Percentiles rank a stretch among this genome's conserved stretches.
These are phyloP conservation scores for Diaporthe sp. DNA, from an alignment of 2,329 filamentous ascomycete species.

Conservation along the genomic window DNA sequence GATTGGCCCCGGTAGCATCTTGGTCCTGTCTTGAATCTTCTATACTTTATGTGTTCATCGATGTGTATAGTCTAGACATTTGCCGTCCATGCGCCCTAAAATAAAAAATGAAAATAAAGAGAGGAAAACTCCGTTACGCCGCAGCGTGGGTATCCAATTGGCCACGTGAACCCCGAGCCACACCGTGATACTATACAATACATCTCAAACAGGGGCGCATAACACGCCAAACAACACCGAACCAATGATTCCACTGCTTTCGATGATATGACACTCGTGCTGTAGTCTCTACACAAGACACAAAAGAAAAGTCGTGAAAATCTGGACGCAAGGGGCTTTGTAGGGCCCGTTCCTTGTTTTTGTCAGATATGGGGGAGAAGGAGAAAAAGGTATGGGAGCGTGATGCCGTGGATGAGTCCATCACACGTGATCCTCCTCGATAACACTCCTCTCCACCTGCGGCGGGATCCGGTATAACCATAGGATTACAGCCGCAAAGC, in stretches of 20 bases:
- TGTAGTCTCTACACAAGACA: background rate
- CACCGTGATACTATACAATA: background rate
- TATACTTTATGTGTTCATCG: background rate
- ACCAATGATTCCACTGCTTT: background rate
- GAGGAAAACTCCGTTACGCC: background rate
- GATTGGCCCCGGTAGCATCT: background rate
- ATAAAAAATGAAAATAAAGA: background rate
- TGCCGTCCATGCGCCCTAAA: too few relatives aligned
- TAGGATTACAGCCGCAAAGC: constrained; percentile 47
- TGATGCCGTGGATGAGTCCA: background rate
- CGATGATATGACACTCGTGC: background rate
- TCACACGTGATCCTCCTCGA: constrained; percentile 16
- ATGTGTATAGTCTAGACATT: background rate
- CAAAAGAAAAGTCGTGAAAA: too few relatives aligned
- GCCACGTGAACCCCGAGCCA: background rate
- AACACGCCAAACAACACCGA: background rate
- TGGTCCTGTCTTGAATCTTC: too few relatives aligned
- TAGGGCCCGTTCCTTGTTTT: background rate
- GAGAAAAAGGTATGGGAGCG: background rate
- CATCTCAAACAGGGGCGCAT: background rate
- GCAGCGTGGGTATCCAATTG: background rate
- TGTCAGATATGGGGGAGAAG: too few relatives aligned
- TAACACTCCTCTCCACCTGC: constrained; percentile 12
- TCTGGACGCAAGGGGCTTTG: background rate
- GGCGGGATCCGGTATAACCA: constrained; percentile 45